Percentiles rank a stretch among this genome's conserved stretches.
phyloP scores from a whole-genome alignment of 2,329 filamentous ascomycete species.

The Myotisia sp. region DNA sequence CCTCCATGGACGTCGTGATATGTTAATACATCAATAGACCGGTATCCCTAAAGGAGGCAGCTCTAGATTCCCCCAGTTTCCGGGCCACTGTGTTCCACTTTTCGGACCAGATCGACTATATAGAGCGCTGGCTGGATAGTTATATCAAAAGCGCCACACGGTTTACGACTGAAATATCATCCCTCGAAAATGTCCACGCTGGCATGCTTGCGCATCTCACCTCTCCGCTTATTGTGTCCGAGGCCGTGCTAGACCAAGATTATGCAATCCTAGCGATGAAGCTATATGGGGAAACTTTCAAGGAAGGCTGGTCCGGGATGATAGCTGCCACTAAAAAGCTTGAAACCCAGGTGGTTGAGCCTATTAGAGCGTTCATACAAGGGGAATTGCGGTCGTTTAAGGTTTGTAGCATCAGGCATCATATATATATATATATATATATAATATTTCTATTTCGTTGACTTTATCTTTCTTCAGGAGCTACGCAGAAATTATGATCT shows the following conservation, averaged over 20 bases:
- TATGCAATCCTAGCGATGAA: slow-evolving; percentile 81
- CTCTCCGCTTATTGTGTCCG: slow-evolving; percentile 59
- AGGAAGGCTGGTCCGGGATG: slow-evolving; percentile 73
- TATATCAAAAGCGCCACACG: slow-evolving; percentile 50
- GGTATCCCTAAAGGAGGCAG: slow-evolving; percentile 82
- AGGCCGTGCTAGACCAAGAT: slow-evolving; percentile 83
- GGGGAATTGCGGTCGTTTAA: slow-evolving; percentile 76
- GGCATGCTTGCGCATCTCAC: slow-evolving; percentile 60
- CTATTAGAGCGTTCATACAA: slow-evolving; percentile 61
- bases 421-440: not conserved
- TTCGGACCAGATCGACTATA: slow-evolving; percentile 73
- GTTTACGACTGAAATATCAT: slow-evolving; percentile 50
- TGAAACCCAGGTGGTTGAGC: slow-evolving; percentile 64
- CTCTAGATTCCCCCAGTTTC: slow-evolving; percentile 91
- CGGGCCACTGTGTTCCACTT: slow-evolving; percentile 77
- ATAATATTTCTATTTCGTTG: not conserved
- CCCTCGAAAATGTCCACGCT: slow-evolving; percentile 67
- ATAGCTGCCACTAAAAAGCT: slow-evolving; percentile 61
- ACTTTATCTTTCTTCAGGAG: slow-evolving; percentile 35
- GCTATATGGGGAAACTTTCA: slow-evolving; percentile 68
- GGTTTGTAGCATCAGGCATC: no score
- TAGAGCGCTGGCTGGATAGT: slow-evolving; percentile 82
- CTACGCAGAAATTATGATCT: slow-evolving; percentile 59
- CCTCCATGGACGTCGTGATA: not conserved
- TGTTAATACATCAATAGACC: slow-evolving; percentile 37